These are phyloP conservation scores for Globisporangium rhizosaccharum DNA, from an alignment of 352 stramenopile genomes.

Conservation along the genomic window DNA sequence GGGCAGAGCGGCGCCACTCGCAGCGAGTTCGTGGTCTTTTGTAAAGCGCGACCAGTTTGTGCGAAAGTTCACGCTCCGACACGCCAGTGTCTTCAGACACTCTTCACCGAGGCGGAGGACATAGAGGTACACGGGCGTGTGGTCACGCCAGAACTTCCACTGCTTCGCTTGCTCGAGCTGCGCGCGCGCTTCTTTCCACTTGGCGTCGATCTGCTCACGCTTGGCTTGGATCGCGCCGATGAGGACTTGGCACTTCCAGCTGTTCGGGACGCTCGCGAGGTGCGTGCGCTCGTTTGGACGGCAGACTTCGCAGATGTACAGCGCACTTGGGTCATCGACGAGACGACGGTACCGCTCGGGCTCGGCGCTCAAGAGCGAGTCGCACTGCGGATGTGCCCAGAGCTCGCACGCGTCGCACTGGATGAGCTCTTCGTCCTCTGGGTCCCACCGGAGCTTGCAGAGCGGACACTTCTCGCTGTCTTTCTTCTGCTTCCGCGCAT, in stretches of 20 bases:
- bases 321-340: conserved; percentile 53
- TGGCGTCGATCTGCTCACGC: conserved; percentile 45
- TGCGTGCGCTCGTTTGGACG: conserved; percentile 53
- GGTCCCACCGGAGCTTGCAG: conserved; percentile 61
- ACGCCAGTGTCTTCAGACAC: conserved; percentile 73
- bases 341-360: conserved; percentile 57
- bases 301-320: conserved; percentile 73
- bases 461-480: conserved; percentile 76
- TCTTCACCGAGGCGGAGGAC: conserved; percentile 77
- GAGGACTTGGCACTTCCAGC: conserved; percentile 66
- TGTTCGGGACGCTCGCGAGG: conserved; percentile 25
- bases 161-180: conserved; percentile 48
- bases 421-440: conserved; percentile 76
- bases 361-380: conserved; percentile 52
- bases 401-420: conserved; percentile 84
- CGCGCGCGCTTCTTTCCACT: conserved; percentile 62
- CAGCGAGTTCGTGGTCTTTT: conserved; percentile 43
- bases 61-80: conserved; percentile 77
- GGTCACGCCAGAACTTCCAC: conserved; percentile 71
- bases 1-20: conserved; percentile 28
- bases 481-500: conserved; percentile 44
- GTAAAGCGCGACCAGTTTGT: conserved; percentile 53
- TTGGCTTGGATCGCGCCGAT: conserved; percentile 71
- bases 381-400: conserved; percentile 80
- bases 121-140: conserved; percentile 79